Percentiles rank a stretch among this genome's conserved stretches.
Conservation (phyloP, 371 early-diverging fungal species). For the Funneliformis caledonium region DNA sequence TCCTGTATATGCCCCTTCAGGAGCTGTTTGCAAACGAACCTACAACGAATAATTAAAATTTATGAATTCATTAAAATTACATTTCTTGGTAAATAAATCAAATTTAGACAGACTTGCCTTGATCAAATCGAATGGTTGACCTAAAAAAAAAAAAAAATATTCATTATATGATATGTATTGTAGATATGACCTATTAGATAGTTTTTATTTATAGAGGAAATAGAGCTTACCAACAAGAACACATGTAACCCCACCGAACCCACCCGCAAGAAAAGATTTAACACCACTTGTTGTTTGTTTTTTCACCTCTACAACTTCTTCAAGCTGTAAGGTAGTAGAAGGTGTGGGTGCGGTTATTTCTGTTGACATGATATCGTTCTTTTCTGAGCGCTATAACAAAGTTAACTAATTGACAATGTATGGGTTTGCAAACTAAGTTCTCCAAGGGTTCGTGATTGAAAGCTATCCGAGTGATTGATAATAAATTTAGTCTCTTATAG, state of each 20-base stretch:
- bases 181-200: background rate
- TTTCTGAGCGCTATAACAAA: too few species aligned
- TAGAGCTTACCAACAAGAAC: slow-evolving; percentile 57
- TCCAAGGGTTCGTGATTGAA: too few species aligned
- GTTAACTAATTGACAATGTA: background rate
- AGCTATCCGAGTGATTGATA: too few species aligned
- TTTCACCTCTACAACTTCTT: background rate
- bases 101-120: slow-evolving; percentile 51
- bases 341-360: background rate
- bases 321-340: background rate
- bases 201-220: background rate
- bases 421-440: too few species aligned
- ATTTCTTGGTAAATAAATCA: slow-evolving; percentile 22
- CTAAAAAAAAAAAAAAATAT: slow-evolving; percentile 41
- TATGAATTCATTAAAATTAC: background rate
- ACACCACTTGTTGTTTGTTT: slow-evolving; percentile 44
- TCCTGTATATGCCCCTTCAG: slow-evolving; percentile 80
- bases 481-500: too few species aligned
- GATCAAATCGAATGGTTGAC: slow-evolving; percentile 86
- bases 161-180: too few species aligned
- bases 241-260: slow-evolving; percentile 82
- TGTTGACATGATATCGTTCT: background rate
- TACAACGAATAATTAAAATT: slow-evolving; percentile 34
- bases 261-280: slow-evolving; percentile 96
- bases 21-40: slow-evolving; percentile 92